Evolutionary conservation across 2,329 filamentous ascomycete species (phyloP).

Genomic region (Fusarium lateritium): DNA sequence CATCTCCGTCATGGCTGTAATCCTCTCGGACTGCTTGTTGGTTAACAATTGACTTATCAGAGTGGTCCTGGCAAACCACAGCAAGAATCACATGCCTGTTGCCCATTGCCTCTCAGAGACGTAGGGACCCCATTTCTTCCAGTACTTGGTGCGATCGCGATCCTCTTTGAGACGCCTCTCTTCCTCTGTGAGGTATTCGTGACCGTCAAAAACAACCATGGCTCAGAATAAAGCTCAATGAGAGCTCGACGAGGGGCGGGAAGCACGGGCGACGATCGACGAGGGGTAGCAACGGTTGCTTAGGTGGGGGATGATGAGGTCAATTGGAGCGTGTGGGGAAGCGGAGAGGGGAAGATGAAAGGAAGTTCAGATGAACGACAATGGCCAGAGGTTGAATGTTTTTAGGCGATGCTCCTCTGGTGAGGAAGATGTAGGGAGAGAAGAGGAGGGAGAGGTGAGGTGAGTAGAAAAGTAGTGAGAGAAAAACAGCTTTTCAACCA

Average conservation of each 20-base stretch:
- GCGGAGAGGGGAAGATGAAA: constrained; percentile 25
- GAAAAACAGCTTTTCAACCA: constrained; percentile 31
- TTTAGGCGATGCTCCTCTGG: constrained; percentile 34
- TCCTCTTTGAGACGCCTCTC: constrained; percentile 92
- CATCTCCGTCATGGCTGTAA: constrained; percentile 90
- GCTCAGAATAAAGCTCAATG: constrained; percentile 17
- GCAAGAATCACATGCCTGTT: constrained; percentile 73
- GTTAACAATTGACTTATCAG: constrained; percentile 47
- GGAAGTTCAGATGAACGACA: constrained; percentile 20
- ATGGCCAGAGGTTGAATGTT: constrained; percentile 9
- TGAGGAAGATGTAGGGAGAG: constrained; percentile 8
- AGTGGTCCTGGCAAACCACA: constrained; percentile 10
- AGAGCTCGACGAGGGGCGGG: constrained; percentile 32
- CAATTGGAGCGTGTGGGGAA: constrained; percentile 44
- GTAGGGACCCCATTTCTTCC: constrained; percentile 99
- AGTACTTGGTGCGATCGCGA: constrained; percentile 86
- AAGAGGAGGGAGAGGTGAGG: constrained; percentile 17
- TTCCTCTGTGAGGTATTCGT: constrained; percentile 90
- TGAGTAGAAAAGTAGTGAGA: constrained; percentile 24
- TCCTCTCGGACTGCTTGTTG: constrained; percentile 80
- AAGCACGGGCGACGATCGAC: constrained; percentile 44
- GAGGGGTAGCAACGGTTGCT: constrained; percentile 40
- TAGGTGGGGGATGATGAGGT: constrained; percentile 36
- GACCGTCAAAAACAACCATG: constrained; percentile 92
- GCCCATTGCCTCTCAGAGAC: constrained; percentile 96